These are phyloP conservation scores for Hypoxylon sp. DNA, from an alignment of 2,329 filamentous ascomycete species.

Conservation along the genomic window DNA sequence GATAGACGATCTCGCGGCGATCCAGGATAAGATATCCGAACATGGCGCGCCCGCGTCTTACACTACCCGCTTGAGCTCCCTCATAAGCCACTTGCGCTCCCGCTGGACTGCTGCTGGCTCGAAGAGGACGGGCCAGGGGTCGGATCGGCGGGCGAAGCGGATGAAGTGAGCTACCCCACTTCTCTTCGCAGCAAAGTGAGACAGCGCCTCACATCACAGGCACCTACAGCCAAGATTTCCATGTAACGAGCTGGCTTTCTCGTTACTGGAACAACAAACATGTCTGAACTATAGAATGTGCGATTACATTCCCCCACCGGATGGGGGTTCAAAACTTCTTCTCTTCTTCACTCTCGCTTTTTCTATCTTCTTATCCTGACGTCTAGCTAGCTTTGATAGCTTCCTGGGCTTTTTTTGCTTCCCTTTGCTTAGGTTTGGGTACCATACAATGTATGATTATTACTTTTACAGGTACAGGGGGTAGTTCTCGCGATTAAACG, in stretches of 20 bases:
- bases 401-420: background rate
- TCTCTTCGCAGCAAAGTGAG: background rate
- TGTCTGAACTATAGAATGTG: conserved; percentile 13
- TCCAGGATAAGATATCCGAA: conserved; percentile 50
- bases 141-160: conserved; percentile 46
- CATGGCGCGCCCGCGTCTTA: conserved; percentile 50
- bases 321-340: conserved; percentile 26
- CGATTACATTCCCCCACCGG: conserved; percentile 13
- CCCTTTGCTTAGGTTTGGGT: conserved; percentile 9
- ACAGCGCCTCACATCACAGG: background rate
- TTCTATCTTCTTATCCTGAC: conserved; percentile 6
- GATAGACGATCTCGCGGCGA: conserved; percentile 50
- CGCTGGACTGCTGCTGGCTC: conserved; percentile 29
- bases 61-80: conserved; percentile 48
- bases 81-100: conserved; percentile 50
- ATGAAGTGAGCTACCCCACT: conserved; percentile 42
- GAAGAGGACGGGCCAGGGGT: conserved; percentile 46
- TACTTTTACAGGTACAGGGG: conserved; percentile 19
- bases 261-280: background rate
- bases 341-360: conserved; percentile 40
- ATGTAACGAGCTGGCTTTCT: conserved; percentile 12
- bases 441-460: conserved; percentile 15
- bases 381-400: conserved; percentile 25
- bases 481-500: conserved; percentile 27
- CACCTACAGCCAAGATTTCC: background rate